Evolutionary conservation across 768 basidiomycete genomes (phyloP).

Genomic region (Psilocybe azurescens): DNA sequence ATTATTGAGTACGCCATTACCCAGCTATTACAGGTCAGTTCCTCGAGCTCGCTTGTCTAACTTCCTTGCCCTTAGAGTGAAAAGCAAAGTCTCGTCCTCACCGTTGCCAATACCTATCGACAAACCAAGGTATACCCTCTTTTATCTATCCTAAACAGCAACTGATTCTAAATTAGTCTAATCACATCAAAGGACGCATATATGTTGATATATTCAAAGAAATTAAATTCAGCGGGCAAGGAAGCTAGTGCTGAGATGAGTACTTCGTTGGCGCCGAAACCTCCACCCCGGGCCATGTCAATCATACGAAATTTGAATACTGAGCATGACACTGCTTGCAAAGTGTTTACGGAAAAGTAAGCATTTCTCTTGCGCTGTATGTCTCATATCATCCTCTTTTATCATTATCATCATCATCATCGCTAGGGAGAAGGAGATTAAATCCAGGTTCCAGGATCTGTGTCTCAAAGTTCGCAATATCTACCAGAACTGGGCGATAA

Average conservation of each 20-base stretch:
- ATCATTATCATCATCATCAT: neutral
- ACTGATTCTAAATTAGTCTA: conserved; percentile 35
- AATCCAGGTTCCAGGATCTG: conserved; percentile 51
- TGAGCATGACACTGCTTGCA: conserved; percentile 58
- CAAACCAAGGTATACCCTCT: conserved; percentile 6
- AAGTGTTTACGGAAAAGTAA: conserved; percentile 52
- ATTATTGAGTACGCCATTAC: conserved; percentile 16
- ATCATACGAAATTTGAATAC: conserved; percentile 61
- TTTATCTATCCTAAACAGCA: neutral
- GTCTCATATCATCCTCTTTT: neutral
- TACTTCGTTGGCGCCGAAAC: conserved; percentile 34
- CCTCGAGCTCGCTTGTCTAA: neutral
- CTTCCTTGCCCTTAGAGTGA: neutral
- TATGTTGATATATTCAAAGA: conserved; percentile 89
- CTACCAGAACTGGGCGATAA: conserved; percentile 65
- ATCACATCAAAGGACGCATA: conserved; percentile 88
- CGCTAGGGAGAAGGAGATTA: conserved; percentile 48
- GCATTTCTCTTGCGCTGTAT: conserved; percentile 16
- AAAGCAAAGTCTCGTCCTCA: neutral
- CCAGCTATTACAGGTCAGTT: neutral
- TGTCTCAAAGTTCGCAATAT: conserved; percentile 62
- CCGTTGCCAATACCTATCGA: conserved; percentile 6
- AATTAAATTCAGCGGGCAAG: conserved; percentile 14
- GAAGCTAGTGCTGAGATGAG: neutral
- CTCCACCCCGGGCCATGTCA: conserved; percentile 59